phyloP scores from a whole-genome alignment of 352 stramenopile genomes.

The Saprolegnia diclina region DNA sequence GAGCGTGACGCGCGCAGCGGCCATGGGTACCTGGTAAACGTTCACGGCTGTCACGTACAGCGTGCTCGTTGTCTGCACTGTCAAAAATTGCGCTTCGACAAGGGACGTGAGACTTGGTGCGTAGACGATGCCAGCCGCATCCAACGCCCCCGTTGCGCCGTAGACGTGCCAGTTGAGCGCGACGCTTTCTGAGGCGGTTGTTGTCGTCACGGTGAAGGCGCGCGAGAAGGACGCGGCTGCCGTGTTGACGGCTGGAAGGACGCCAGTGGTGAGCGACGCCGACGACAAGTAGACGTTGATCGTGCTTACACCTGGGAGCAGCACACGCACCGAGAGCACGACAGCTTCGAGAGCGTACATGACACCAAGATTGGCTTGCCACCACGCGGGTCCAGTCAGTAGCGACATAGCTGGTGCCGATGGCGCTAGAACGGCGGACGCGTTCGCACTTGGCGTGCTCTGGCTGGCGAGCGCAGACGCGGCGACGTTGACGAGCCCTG shows the following conservation, averaged over 20 bases:
- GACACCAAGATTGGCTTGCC: conserved; percentile 41
- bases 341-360: conserved; percentile 45
- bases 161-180: conserved; percentile 44
- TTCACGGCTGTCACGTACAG: conserved; percentile 32
- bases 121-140: neutral
- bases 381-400: conserved; percentile 37
- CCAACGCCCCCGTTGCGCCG: conserved; percentile 19
- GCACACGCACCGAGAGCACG: conserved; percentile 35
- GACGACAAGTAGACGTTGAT: neutral
- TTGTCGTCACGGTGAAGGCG: neutral
- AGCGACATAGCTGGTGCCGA: neutral
- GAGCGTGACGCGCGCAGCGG: conserved; percentile 40
- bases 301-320: neutral
- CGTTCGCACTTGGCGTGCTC: conserved; percentile 28
- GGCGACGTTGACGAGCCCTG: conserved; percentile 50
- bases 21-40: conserved; percentile 57
- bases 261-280: neutral
- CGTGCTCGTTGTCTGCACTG: neutral
- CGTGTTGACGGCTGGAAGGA: neutral
- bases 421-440: neutral
- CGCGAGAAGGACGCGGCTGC: neutral
- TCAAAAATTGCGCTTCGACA: neutral
- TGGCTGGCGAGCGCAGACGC: neutral
- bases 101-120: neutral
- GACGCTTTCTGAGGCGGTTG: neutral